Percentiles rank a stretch among this genome's conserved stretches.
Evolutionary conservation across 2,329 filamentous ascomycete genomes (phyloP).

Genomic region (Beauveria varroae): DNA sequence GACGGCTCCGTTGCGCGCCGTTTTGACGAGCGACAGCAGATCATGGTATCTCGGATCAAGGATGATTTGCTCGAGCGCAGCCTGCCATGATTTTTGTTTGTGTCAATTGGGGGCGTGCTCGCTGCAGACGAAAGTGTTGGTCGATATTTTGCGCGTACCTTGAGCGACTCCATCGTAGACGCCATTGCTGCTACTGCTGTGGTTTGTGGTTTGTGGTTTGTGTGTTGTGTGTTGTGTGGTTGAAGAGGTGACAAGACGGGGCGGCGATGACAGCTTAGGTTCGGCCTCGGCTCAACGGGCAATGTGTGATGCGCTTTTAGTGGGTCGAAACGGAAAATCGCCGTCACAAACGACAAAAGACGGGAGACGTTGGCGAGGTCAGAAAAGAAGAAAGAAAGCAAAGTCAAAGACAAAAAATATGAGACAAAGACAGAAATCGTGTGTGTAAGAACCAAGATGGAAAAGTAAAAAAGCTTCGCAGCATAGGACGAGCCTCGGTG

Average conservation of each 20-base stretch:
- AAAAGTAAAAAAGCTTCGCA: not conserved
- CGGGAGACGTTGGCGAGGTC: too few species aligned
- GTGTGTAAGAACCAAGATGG: not conserved
- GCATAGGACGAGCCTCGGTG: slow-evolving; percentile 2
- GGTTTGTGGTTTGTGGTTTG: not conserved
- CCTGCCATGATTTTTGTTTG: slow-evolving; percentile 36
- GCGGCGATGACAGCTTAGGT: too few species aligned
- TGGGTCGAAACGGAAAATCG: too few species aligned
- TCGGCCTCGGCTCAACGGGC: too few species aligned
- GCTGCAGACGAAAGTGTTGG: not conserved
- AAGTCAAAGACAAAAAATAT: not conserved
- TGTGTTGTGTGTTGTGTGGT: not conserved
- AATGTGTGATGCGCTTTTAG: too few species aligned
- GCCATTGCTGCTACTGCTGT: slow-evolving; percentile 17
- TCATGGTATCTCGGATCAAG: slow-evolving; percentile 82
- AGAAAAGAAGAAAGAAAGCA: not conserved
- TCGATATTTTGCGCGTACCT: slow-evolving; percentile 18
- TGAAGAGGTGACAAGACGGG: too few species aligned
- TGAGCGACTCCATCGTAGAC: slow-evolving; percentile 21
- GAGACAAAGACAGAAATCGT: not conserved
- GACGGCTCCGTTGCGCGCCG: slow-evolving; percentile 89
- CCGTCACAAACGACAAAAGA: too few species aligned
- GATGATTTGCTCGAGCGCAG: slow-evolving; percentile 64
- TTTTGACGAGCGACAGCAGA: slow-evolving; percentile 78
- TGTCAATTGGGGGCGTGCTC: not conserved